These are phyloP conservation scores for Atkinsonella hypoxylon DNA, from an alignment of 2,329 filamentous ascomycete species.

Conservation along the genomic window DNA sequence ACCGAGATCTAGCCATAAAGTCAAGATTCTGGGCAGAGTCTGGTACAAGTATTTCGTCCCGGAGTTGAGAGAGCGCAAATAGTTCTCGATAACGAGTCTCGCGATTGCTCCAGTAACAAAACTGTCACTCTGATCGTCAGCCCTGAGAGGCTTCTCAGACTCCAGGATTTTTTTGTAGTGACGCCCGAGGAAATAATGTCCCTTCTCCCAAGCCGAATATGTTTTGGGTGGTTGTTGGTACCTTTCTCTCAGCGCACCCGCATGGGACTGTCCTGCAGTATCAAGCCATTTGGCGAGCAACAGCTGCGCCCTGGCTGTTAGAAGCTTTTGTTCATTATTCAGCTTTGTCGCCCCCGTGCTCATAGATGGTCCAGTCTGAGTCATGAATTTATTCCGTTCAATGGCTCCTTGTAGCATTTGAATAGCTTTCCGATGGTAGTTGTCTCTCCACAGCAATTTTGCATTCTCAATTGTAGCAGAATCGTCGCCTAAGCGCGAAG, in stretches of 20 bases:
- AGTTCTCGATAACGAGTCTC: conserved; percentile 87
- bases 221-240: conserved; percentile 74
- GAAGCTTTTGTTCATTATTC: conserved; percentile 41
- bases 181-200: conserved; percentile 90
- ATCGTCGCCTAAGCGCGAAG: conserved; percentile 70
- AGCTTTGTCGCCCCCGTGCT: conserved; percentile 23
- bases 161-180: conserved; percentile 96
- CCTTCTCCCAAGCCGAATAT: conserved; percentile 76
- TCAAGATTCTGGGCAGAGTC: conserved; percentile 81
- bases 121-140: conserved; percentile 63
- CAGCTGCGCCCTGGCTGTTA: conserved; percentile 70
- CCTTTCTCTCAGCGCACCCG: conserved; percentile 62
- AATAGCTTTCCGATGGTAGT: conserved; percentile 88
- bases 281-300: conserved; percentile 96
- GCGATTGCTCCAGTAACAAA: conserved; percentile 73
- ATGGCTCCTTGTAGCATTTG: conserved; percentile 83
- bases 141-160: conserved; percentile 66
- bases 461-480: conserved; percentile 92
- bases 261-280: conserved; percentile 83
- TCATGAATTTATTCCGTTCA: conserved; percentile 61
- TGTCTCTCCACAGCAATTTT: conserved; percentile 83
- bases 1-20: conserved; percentile 87
- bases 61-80: conserved; percentile 71
- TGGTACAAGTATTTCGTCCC: conserved; percentile 96
- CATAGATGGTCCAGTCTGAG: conserved; percentile 26